phyloP scores from a whole-genome alignment of 352 stramenopile genomes.

The Halophytophthora polymorphica region DNA sequence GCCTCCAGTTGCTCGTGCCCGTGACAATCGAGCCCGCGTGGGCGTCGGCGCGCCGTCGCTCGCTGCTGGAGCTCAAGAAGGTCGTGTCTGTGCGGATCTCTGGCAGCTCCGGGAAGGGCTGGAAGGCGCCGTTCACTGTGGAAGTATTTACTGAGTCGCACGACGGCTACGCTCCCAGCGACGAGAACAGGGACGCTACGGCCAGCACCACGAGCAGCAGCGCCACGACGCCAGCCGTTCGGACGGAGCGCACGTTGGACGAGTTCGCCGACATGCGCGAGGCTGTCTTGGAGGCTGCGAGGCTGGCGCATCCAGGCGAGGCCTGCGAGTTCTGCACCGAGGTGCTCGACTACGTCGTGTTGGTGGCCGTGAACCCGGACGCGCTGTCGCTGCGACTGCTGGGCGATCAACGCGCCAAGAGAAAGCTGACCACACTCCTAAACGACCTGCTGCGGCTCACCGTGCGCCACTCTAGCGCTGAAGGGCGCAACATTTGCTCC shows the following conservation, averaged over 20 bases:
- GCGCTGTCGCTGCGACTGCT: conserved; percentile 17
- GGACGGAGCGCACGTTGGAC: conserved; percentile 18
- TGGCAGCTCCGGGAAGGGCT: conserved; percentile 9
- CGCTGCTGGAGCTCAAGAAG: conserved; percentile 24
- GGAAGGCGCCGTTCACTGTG: conserved; percentile 20
- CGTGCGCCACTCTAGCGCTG: conserved; percentile 13
- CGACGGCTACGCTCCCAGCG: conserved; percentile 9
- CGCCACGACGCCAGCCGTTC: conserved; percentile 10
- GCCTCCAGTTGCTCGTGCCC: conserved; percentile 23
- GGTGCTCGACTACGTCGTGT: conserved; percentile 25
- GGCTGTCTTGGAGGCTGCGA: conserved; percentile 23
- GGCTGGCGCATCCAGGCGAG: conserved; percentile 17
- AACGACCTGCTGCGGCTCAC: conserved; percentile 24
- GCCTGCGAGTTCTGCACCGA: conserved; percentile 27
- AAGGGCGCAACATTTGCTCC: conserved; percentile 14
- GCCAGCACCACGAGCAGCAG: conserved; percentile 3
- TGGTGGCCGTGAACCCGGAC: conserved; percentile 20
- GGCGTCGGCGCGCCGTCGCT: conserved; percentile 16
- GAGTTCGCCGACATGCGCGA: conserved; percentile 18
- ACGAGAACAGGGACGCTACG: conserved; percentile 1
- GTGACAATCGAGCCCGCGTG: conserved; percentile 26
- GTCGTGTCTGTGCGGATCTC: conserved; percentile 23
- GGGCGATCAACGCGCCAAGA: conserved; percentile 16
- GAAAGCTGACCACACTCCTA: conserved; percentile 23
- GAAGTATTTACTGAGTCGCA: conserved; percentile 21